Conservation (phyloP, 768 basidiomycete species). For the Filobasidium floriforme region DNA sequence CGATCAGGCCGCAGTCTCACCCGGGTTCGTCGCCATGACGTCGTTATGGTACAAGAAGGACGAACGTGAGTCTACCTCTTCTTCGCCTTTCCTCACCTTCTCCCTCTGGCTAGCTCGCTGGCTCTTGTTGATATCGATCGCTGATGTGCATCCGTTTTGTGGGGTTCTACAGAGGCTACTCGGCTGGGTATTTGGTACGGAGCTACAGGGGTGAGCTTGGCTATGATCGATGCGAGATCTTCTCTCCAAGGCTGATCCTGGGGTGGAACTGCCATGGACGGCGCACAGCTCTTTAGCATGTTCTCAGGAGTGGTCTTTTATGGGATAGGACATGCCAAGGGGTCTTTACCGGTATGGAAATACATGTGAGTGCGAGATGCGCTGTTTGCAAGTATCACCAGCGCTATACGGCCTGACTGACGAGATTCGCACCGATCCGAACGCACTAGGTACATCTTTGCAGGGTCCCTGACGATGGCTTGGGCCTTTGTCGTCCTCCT, state of each 20-base stretch:
- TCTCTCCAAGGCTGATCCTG: not conserved
- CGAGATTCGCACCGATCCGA: too few species aligned
- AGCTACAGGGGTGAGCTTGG: slow-evolving; percentile 2
- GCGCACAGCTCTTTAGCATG: slow-evolving; percentile 41
- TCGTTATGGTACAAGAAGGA: slow-evolving; percentile 45
- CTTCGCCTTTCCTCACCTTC: slow-evolving; percentile 29
- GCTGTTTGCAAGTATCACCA: too few species aligned
- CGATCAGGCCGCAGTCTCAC: slow-evolving; percentile 41
- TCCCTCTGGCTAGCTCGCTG: slow-evolving; percentile 1
- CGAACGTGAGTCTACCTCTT: slow-evolving; percentile 25
- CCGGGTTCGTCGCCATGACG: slow-evolving; percentile 46
- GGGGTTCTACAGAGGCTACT: not conserved
- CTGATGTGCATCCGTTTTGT: too few species aligned
- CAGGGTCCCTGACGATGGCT: slow-evolving; percentile 42
- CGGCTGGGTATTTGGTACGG: slow-evolving; percentile 3
- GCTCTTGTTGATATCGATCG: too few species aligned
- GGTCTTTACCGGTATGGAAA: slow-evolving; percentile 39
- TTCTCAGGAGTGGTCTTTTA: slow-evolving; percentile 46
- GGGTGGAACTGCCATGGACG: not conserved
- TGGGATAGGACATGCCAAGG: slow-evolving; percentile 38
- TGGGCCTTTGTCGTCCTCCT: slow-evolving; percentile 41
- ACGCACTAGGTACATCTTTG: slow-evolving; percentile 40
- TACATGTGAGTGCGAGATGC: slow-evolving; percentile 30
- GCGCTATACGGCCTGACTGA: not conserved
- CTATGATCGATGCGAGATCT: not conserved